A percentile compares a stretch with the other conserved stretches of the same genome.
Evolutionary conservation across 1,284 basidiomycete genomes (phyloP).

Genomic region (Cronartium ribicola): DNA sequence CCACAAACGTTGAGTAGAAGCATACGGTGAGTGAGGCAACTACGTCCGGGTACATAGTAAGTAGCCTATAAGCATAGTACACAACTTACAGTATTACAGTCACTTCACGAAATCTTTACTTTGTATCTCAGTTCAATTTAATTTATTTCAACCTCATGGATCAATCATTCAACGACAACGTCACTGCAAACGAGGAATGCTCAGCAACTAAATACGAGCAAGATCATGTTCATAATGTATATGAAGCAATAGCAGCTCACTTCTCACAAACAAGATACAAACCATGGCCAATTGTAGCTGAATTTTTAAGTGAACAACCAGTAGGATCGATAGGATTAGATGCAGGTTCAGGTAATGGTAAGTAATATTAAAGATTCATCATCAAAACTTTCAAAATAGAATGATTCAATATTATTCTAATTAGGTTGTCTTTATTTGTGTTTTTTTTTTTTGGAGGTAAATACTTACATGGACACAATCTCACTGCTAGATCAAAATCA

Average conservation of each 20-base stretch:
- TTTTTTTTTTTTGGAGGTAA: slow-evolving; percentile 21
- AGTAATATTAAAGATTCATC: slow-evolving; percentile 51
- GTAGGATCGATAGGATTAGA: slow-evolving; percentile 81
- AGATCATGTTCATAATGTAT: slow-evolving; percentile 74
- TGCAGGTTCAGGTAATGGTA: slow-evolving; percentile 94
- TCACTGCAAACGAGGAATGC: neutral
- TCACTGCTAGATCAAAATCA: slow-evolving; percentile 11
- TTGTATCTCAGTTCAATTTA: too few species aligned
- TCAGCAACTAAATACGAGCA: slow-evolving; percentile 57
- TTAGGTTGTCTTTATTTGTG: neutral
- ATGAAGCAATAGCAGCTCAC: slow-evolving; percentile 84
- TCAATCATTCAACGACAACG: too few species aligned
- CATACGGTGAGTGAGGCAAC: too few species aligned
- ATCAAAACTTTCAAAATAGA: too few species aligned
- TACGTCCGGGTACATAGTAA: too few species aligned
- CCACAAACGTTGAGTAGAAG: too few species aligned
- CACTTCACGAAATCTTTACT: too few species aligned
- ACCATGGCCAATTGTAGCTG: slow-evolving; percentile 90
- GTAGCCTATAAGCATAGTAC: too few species aligned
- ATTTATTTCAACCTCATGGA: too few species aligned
- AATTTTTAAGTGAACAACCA: slow-evolving; percentile 71
- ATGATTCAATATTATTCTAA: too few species aligned
- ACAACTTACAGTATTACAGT: too few species aligned
- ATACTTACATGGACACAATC: slow-evolving; percentile 38
- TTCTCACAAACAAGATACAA: slow-evolving; percentile 93